A percentile compares a stretch with the other conserved stretches of the same genome.
Evolutionary conservation across 495 filamentous ascomycete species (phyloP).

Genomic region (Neurospora sp.): DNA sequence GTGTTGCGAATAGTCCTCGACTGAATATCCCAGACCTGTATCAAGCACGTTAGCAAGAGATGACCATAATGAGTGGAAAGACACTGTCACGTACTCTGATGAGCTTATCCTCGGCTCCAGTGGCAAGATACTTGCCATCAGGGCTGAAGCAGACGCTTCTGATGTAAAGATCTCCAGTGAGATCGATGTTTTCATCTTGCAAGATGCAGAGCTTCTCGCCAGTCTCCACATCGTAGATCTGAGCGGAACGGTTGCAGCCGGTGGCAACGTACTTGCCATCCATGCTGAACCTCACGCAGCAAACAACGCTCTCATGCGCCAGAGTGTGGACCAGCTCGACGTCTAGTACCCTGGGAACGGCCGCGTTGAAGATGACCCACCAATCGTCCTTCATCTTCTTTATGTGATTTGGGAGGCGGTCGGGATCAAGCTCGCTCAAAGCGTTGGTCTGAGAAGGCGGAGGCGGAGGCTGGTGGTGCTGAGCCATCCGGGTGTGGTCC

Average conservation of each 20-base stretch:
- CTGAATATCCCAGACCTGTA: slow-evolving; percentile 79
- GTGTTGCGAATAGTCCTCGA: slow-evolving; percentile 66
- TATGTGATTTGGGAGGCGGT: slow-evolving; percentile 68
- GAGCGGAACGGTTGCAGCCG: slow-evolving; percentile 79
- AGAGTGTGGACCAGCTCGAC: slow-evolving; percentile 83
- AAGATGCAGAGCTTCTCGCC: slow-evolving; percentile 70
- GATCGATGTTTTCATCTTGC: slow-evolving; percentile 75
- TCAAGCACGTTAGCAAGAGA: slow-evolving; percentile 2
- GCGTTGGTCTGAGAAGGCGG: slow-evolving; percentile 56
- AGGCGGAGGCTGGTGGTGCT: slow-evolving; percentile 22
- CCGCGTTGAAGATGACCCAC: slow-evolving; percentile 85
- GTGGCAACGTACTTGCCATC: slow-evolving; percentile 86
- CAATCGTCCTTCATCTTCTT: slow-evolving; percentile 79
- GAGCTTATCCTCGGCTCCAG: slow-evolving; percentile 83
- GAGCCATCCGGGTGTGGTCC: slow-evolving; percentile 29
- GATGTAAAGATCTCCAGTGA: slow-evolving; percentile 80
- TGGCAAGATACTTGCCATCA: slow-evolving; percentile 79
- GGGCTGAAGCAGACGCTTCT: slow-evolving; percentile 89
- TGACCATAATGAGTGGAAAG: neutral
- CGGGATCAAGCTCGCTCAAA: slow-evolving; percentile 78
- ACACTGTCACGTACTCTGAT: slow-evolving; percentile 56
- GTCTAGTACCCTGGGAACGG: slow-evolving; percentile 71
- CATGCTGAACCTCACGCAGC: slow-evolving; percentile 81
- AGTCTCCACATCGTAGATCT: slow-evolving; percentile 77
- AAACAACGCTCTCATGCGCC: slow-evolving; percentile 79